These are phyloP conservation scores for Aspergillus cristatus DNA, from an alignment of 495 filamentous ascomycete species.

Conservation along the genomic window DNA sequence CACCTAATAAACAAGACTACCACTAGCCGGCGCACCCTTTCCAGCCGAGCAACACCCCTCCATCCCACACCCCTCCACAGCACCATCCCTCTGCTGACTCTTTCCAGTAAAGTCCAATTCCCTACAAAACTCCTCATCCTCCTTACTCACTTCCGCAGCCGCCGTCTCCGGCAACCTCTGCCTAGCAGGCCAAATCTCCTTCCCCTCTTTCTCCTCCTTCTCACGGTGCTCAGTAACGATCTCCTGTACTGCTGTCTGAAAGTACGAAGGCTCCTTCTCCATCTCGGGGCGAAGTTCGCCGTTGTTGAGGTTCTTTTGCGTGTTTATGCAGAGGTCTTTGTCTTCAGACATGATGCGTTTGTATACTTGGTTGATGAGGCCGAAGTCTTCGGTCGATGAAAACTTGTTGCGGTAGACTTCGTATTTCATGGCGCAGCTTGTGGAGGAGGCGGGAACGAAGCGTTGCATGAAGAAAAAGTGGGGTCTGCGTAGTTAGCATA, in stretches of 20 bases:
- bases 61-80: too few relatives aligned
- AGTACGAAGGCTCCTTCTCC: constrained; percentile 37
- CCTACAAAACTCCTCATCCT: constrained; percentile 32
- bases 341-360: constrained; percentile 38
- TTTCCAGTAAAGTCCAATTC: too few relatives aligned
- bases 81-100: too few relatives aligned
- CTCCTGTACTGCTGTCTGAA: constrained; percentile 35
- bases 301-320: constrained; percentile 36
- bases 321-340: constrained; percentile 30
- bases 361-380: constrained; percentile 30
- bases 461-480: constrained; percentile 42
- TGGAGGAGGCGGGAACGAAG: constrained; percentile 32
- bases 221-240: constrained; percentile 28
- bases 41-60: too few relatives aligned
- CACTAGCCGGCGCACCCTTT: too few relatives aligned
- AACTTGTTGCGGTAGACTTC: constrained; percentile 42
- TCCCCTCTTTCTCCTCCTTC: constrained; percentile 27
- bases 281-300: constrained; percentile 36
- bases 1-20: too few relatives aligned
- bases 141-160: constrained; percentile 17
- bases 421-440: constrained; percentile 29
- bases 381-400: constrained; percentile 33
- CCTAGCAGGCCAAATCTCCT: constrained; percentile 42
- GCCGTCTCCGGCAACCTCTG: constrained; percentile 25
- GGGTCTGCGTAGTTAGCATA: constrained; percentile 14